phyloP scores from a whole-genome alignment of 345 rosid species.

The Heritiera fomes region DNA sequence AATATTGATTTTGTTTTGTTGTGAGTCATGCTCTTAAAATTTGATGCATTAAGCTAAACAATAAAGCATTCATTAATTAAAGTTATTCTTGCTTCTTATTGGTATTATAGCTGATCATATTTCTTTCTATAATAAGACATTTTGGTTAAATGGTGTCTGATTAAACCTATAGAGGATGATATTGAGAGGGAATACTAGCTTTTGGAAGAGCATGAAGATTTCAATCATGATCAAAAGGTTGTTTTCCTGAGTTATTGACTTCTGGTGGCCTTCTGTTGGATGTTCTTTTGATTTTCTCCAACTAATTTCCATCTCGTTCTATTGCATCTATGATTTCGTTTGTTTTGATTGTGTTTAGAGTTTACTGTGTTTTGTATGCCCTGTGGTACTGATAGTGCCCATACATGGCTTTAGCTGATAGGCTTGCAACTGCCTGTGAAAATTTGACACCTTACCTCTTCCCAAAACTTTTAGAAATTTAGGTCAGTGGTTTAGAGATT shows the following conservation, averaged over 20 bases:
- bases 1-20: background rate
- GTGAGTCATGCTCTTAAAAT: background rate
- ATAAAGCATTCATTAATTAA: background rate
- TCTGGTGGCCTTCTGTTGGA: background rate
- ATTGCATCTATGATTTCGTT: background rate
- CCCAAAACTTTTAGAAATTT: background rate
- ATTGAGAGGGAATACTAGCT: constrained; percentile 2
- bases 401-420: constrained; percentile 1
- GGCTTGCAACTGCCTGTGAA: background rate
- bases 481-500: background rate
- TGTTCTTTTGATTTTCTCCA: background rate
- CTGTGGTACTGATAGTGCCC: too few relatives aligned
- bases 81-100: background rate
- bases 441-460: background rate
- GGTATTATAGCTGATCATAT: background rate
- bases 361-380: background rate
- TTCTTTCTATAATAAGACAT: background rate
- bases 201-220: background rate
- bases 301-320: background rate
- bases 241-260: background rate
- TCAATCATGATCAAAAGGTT: background rate
- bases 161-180: background rate
- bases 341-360: background rate
- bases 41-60: background rate
- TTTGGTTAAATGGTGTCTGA: background rate